Percentiles rank a stretch among this genome's conserved stretches.
Evolutionary conservation across 2,329 filamentous ascomycete genomes (phyloP).

Genomic region (Didymella glomerata): DNA sequence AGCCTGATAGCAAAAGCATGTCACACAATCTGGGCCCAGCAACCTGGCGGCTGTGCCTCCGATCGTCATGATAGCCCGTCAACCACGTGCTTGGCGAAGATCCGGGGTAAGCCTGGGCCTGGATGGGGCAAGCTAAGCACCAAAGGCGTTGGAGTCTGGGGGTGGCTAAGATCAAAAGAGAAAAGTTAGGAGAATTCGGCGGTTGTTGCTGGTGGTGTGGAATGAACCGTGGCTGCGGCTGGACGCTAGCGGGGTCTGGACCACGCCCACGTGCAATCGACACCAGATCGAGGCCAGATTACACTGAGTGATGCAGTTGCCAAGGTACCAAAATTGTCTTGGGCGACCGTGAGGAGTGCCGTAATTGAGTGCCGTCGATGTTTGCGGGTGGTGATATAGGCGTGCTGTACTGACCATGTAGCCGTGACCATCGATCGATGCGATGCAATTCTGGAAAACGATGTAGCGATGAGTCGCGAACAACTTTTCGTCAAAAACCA

Average conservation of each 20-base stretch:
- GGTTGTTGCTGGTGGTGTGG: conserved; percentile 6
- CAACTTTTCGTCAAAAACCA: neutral
- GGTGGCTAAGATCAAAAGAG: conserved; percentile 3
- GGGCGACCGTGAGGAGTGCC: conserved; percentile 7
- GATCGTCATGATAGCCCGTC: conserved; percentile 16
- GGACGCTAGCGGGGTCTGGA: conserved; percentile 19
- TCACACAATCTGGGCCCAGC: conserved; percentile 12
- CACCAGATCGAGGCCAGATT: conserved; percentile 6
- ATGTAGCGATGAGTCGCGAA: neutral
- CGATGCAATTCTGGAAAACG: neutral
- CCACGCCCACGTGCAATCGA: conserved; percentile 4
- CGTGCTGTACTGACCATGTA: conserved; percentile 2
- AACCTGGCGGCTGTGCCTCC: conserved; percentile 15
- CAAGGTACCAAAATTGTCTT: conserved; percentile 10
- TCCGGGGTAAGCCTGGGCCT: conserved; percentile 17
- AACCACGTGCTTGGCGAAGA: conserved; percentile 19
- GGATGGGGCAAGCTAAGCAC: neutral
- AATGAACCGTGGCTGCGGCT: conserved; percentile 4
- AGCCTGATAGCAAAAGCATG: conserved; percentile 11
- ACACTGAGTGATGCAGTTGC: conserved; percentile 5
- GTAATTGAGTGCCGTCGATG: conserved; percentile 13
- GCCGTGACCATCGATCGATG: conserved; percentile 7
- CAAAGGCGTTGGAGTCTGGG: neutral
- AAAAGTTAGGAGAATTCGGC: neutral
- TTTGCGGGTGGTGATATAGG: conserved; percentile 14